phyloP scores from a whole-genome alignment of 1,284 basidiomycete species.

The Ustilago shanxiensis region DNA sequence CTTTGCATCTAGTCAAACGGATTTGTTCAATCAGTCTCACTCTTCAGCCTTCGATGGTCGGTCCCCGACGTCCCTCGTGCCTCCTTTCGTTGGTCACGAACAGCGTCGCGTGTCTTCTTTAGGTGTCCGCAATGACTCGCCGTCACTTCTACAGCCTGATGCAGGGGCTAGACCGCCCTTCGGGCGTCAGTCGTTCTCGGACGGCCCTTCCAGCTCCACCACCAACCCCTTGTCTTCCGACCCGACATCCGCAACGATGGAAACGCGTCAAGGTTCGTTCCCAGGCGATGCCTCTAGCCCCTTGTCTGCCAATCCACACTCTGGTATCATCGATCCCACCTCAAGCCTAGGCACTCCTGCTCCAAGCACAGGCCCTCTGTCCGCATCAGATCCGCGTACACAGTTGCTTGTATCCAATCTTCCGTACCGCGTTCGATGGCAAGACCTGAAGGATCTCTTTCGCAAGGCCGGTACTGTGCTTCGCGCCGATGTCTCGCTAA shows the following conservation, averaged over 20 bases:
- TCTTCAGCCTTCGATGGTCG: conserved; percentile 4
- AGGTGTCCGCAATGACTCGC: conserved; percentile 6
- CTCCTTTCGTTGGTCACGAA: conserved; percentile 12
- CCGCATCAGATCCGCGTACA: conserved; percentile 80
- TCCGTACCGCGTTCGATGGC: conserved; percentile 71
- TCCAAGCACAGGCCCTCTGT: conserved; percentile 54
- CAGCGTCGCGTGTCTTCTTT: conserved; percentile 31
- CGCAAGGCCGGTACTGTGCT: conserved; percentile 71
- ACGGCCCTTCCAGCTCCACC: conserved; percentile 29
- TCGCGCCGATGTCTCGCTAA: conserved; percentile 70
- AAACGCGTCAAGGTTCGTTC: conserved; percentile 28
- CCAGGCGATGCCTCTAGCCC: conserved; percentile 16
- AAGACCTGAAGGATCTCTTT: conserved; percentile 71
- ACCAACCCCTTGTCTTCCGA: conserved; percentile 23
- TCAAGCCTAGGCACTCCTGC: conserved; percentile 7
- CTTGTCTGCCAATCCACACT: background rate
- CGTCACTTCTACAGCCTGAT: conserved; percentile 9
- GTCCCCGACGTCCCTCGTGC: conserved; percentile 15
- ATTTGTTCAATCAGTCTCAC: conserved; percentile 9
- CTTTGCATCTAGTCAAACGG: conserved; percentile 13
- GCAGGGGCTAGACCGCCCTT: conserved; percentile 34
- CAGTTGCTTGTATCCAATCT: conserved; percentile 73
- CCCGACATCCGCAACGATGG: conserved; percentile 12
- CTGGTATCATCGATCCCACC: background rate
- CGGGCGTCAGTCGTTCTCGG: conserved; percentile 52